Base-by-base conservation (phyloP, 1,139 yeast species). In the Hansenula lynferdii region DNA sequence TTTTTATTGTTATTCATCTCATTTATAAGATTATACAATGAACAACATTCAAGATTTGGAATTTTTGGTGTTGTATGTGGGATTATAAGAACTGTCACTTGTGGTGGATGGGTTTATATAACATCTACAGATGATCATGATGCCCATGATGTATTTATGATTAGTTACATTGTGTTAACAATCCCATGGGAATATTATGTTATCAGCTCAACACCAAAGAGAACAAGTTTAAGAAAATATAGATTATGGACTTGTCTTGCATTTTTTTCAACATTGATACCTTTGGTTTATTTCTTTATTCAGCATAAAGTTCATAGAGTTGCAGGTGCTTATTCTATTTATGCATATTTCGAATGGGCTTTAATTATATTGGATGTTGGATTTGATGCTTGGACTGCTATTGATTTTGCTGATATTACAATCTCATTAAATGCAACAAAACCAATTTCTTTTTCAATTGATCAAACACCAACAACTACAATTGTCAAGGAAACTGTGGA, bases 71-170 rank as follows among this genome's bases (percentile, higher is more conserved):
- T 80, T 10, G 47, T 76, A 1, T 59, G 80, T 3, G 98, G 98
- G 10, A 44, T 85, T 2, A 42, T 85, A 17, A 76, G 98, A 61
- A 92, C 98, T 0, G 75, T 92, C 41, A 83, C 96, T 1, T 92
- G 98, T 56, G 98, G 98, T 51, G 97, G 97, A 11, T 92, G 97
- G 97, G 96, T 94, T 14, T 92, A 92, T 57, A 84, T 92, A 48
- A 92, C 98, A 2, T 85, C 96, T 10, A 87, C 97, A 1, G 98
- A 92, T 59, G 96, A 92, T 58, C 98, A 90, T 55, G 96, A 90
- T 62, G 82, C 84, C 69, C 98, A 92, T 59, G 97, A 92, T 56
- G 79, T 92, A 38, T 90, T 90, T 60, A 92, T 92, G 98, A 87
- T 92, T 48, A 60, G 83, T 27, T 92, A 92, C 63, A 83, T 92